phyloP scores from a whole-genome alignment of 495 filamentous ascomycete species.

The Penicillium dipodomyicola region DNA sequence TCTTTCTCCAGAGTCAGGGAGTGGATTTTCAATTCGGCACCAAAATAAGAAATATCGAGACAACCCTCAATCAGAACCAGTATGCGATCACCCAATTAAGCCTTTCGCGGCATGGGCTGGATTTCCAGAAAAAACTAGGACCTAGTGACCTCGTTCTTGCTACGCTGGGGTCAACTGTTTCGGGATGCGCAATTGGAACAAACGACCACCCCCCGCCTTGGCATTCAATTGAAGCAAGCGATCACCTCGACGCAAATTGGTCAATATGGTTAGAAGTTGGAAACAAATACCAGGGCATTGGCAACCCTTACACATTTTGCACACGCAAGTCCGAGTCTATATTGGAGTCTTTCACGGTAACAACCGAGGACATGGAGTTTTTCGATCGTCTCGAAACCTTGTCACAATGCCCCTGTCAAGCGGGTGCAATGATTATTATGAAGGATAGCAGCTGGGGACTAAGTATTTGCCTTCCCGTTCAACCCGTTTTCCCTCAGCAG shows the following conservation, averaged over 20 bases:
- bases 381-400: constrained; percentile 19
- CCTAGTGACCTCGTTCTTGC: constrained; percentile 34
- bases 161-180: constrained; percentile 29
- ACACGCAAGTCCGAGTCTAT: constrained; percentile 26
- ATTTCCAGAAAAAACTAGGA: constrained; percentile 18
- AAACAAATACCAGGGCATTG: constrained; percentile 17
- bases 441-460: constrained; percentile 37
- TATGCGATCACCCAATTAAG: not conserved
- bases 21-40: constrained; percentile 28
- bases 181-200: constrained; percentile 26
- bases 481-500: not conserved
- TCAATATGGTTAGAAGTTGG: constrained; percentile 17
- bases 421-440: constrained; percentile 28
- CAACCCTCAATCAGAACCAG: constrained; percentile 13
- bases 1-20: constrained; percentile 36
- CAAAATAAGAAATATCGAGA: constrained; percentile 30
- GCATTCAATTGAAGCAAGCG: constrained; percentile 20
- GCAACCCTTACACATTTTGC: constrained; percentile 38
- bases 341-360: constrained; percentile 41
- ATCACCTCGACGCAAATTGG: constrained; percentile 34
- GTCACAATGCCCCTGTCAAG: not conserved
- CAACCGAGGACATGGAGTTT: constrained; percentile 26
- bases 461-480: constrained; percentile 21
- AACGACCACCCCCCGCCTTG: constrained; percentile 21
- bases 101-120: constrained; percentile 9